Percentiles rank a stretch among this genome's conserved stretches.
phyloP scores from a whole-genome alignment of 2,329 filamentous ascomycete species.

The Aureobasidium sp. region DNA sequence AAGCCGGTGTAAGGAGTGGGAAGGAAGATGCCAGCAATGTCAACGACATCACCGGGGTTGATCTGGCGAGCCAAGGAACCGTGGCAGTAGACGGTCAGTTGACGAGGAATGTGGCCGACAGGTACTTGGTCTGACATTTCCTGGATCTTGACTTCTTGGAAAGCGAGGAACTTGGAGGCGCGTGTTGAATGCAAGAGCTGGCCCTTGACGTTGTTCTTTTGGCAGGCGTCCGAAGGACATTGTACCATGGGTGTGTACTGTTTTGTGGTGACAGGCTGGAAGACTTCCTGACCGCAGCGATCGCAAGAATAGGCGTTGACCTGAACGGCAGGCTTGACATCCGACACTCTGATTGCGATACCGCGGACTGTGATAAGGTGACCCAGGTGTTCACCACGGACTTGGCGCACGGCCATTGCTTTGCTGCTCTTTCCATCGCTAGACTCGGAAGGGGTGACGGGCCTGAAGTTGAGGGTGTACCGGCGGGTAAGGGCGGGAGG shows the following conservation, averaged over 20 bases:
- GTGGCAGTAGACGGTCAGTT: conserved; percentile 82
- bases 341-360: conserved; percentile 90
- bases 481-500: conserved; percentile 85
- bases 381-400: conserved; percentile 87
- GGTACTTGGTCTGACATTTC: conserved; percentile 99
- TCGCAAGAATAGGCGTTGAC: conserved; percentile 98
- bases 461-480: conserved; percentile 96
- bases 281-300: conserved; percentile 92
- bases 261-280: conserved; percentile 88
- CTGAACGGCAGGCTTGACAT: conserved; percentile 95
- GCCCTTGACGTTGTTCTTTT: conserved; percentile 82
- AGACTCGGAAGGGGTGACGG: conserved; percentile 65
- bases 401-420: conserved; percentile 82
- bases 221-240: conserved; percentile 87
- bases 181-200: conserved; percentile 87
- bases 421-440: conserved; percentile 52
- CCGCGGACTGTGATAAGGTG: conserved; percentile 89
- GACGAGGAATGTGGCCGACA: conserved; percentile 92
- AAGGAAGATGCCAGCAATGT: conserved; percentile 90
- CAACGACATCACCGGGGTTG: conserved; percentile 89
- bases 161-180: conserved; percentile 92
- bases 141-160: conserved; percentile 98
- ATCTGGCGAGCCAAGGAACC: conserved; percentile 79
- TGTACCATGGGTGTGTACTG: conserved; percentile 81
- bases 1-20: conserved; percentile 99